phyloP scores from a whole-genome alignment of 2,329 filamentous ascomycete genomes.

The Raffaelea deltoideospora region DNA sequence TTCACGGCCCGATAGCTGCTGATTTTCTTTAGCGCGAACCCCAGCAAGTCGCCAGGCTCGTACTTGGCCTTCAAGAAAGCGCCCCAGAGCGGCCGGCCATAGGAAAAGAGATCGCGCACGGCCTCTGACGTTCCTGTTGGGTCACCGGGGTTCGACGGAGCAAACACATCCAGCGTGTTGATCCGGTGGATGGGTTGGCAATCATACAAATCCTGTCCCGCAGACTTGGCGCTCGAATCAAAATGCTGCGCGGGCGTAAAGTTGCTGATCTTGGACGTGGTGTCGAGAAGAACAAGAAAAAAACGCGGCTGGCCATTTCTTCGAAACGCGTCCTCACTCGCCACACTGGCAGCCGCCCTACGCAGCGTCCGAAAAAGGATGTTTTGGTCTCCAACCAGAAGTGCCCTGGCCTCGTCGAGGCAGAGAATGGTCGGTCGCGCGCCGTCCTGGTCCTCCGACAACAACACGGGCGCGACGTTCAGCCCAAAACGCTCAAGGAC shows the following conservation, averaged over 20 bases:
- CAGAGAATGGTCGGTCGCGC: not conserved
- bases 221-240: not conserved
- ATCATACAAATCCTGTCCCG: not conserved
- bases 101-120: not conserved
- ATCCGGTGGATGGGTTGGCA: not conserved
- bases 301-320: not conserved
- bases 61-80: not conserved
- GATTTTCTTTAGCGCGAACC: not conserved
- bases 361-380: not conserved
- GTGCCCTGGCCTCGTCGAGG: not conserved
- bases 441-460: too few species aligned
- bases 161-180: not conserved
- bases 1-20: not conserved
- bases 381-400: not conserved
- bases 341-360: not conserved
- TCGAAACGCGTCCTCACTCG: not conserved
- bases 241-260: not conserved
- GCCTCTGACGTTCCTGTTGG: not conserved
- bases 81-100: not conserved
- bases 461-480: too few species aligned
- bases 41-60: not conserved
- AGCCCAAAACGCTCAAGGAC: too few species aligned
- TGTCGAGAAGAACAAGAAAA: not conserved
- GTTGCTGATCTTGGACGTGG: constrained; percentile 1
- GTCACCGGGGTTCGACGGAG: not conserved